These are phyloP conservation scores for Coemansia asiatica DNA, from an alignment of 192 early-diverging fungal species.

Conservation along the genomic window DNA sequence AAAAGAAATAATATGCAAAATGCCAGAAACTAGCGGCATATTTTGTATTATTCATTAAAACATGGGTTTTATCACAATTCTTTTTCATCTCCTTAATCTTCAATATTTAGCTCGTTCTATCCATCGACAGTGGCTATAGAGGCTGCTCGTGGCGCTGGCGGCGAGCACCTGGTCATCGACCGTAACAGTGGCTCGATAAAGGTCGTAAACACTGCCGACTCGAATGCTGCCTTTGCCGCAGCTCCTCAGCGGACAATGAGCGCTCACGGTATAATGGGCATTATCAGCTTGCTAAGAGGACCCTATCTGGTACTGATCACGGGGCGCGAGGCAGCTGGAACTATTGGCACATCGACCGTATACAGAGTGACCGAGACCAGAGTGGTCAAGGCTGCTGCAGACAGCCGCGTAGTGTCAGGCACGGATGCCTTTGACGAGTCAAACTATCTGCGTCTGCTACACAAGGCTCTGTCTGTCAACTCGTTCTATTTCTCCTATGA, in stretches of 20 bases:
- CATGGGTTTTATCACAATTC: background rate
- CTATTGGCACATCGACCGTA: constrained; percentile 40
- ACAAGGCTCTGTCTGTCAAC: constrained; percentile 54
- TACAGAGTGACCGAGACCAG: constrained; percentile 47
- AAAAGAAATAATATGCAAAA: background rate
- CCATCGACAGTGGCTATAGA: constrained; percentile 41
- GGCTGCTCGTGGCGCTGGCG: constrained; percentile 35
- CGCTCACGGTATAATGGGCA: constrained; percentile 49
- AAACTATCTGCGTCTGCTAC: constrained; percentile 62
- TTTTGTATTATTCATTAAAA: background rate
- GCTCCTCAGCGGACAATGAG: constrained; percentile 42
- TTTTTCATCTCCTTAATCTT: background rate
- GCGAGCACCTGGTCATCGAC: constrained; percentile 39
- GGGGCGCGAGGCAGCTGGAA: constrained; percentile 36
- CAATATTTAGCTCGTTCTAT: constrained; percentile 44
- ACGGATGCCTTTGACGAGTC: constrained; percentile 60
- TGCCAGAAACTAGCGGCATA: too few species aligned
- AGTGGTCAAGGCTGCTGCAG: constrained; percentile 36
- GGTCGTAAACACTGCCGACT: constrained; percentile 4
- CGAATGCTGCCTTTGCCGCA: constrained; percentile 28
- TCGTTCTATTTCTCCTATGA: constrained; percentile 84
- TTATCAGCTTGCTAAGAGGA: constrained; percentile 45
- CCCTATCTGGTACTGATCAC: constrained; percentile 54
- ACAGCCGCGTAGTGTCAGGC: constrained; percentile 22
- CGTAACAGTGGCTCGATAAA: constrained; percentile 30